Base-by-base conservation (phyloP, 768 basidiomycete genomes). In the Pilatotrama ljubarskyi region DNA sequence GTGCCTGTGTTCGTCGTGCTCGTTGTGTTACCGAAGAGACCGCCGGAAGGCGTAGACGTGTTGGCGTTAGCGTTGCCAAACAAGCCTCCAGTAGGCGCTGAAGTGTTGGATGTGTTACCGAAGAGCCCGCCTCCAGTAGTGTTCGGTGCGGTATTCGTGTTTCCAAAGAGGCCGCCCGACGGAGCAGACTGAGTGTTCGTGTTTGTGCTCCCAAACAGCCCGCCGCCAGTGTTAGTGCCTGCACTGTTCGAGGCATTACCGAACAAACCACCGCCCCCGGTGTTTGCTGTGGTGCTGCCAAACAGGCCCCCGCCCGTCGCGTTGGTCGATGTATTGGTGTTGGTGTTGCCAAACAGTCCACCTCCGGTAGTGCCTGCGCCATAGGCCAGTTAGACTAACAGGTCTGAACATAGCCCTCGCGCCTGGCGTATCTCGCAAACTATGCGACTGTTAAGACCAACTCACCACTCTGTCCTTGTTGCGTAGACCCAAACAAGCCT, bases 111-210 rank as follows among this genome's bases (percentile, higher is more conserved):
- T 5, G 53, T 63, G n/a, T 54, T 57, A 8, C 68, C 69, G 48
- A 73, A 72, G 40, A 73, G 49, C 3, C 61, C 67, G 10, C 63
- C 51, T 1, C 57, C 56, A 7, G 64, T 53, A 20, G 24, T 62
- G 10, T 26, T 49, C 15, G 61, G 8, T 1, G 54, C n/a, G 29
- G 24, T 51, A 29, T 65, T 63, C 13, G 67, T 61, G 36, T 49
- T 64, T 14, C 73, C 73, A 54, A 74, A 73, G 10, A 65, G 69
- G 50, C 66, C 48, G 48, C 61, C 51, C 42, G 55, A 46, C 29
- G 61, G 47, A 54, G 56, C 29, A 36, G 55, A 57, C 51, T 66
- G 36, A 26, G 55, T 57, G 14, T 49, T 44, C n/a, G 48, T 57
- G 26, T 49, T 29, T 9, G 51, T 53, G 48, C 36, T 58, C 2